Conservation (phyloP, 1,284 basidiomycete species). For the Serendipita sp. region DNA sequence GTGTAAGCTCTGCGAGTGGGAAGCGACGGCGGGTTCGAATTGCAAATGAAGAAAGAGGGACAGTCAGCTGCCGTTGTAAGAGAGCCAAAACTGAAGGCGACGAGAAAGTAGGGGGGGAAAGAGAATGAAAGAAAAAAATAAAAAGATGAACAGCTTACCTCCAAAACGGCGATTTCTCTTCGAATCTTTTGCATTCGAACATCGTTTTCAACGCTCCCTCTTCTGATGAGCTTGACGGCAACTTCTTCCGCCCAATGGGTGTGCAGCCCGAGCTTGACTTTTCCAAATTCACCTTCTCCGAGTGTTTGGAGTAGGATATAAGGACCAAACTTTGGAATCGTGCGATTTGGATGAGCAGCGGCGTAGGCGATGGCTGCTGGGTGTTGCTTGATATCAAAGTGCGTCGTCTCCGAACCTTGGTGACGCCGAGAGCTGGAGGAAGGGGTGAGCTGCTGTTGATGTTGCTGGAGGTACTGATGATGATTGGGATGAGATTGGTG, state of each 20-base stretch:
- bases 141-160: conserved; percentile 39
- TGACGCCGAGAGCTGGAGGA: background rate
- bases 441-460: background rate
- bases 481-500: background rate
- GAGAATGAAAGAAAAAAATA: background rate
- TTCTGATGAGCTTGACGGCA: conserved; percentile 95
- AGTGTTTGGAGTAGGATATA: conserved; percentile 91
- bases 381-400: conserved; percentile 27
- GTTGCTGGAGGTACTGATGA: background rate
- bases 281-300: conserved; percentile 98
- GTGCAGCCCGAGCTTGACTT: conserved; percentile 96
- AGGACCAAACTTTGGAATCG: conserved; percentile 85
- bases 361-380: conserved; percentile 79
- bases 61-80: background rate
- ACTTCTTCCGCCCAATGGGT: conserved; percentile 93
- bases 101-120: conserved; percentile 4
- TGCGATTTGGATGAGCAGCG: conserved; percentile 67
- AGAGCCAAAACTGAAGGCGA: background rate
- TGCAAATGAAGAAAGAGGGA: conserved; percentile 6
- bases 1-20: conserved; percentile 57
- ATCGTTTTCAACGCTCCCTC: conserved; percentile 80
- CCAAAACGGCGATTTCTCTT: conserved; percentile 92
- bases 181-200: conserved; percentile 91
- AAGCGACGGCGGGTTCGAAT: background rate
- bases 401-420: background rate